Base-by-base conservation (phyloP, 1,139 yeast species). In the Sugiyamaella castrensis region DNA sequence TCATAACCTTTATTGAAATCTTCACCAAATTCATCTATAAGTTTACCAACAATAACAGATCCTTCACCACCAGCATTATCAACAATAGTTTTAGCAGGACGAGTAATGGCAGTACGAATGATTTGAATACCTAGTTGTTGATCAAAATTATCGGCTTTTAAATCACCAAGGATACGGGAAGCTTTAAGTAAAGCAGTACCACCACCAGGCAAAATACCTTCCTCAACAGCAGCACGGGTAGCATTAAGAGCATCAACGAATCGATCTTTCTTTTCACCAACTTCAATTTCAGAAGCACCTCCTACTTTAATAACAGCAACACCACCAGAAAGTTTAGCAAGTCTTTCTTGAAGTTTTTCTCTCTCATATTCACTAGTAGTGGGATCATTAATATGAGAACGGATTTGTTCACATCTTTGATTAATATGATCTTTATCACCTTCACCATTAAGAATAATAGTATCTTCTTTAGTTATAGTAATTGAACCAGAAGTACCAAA, bases 21-120 rank as follows among this genome's bases (percentile, higher is more conserved):
- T 43, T 78, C 80, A 57, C 92, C 94, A 64, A 80, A 94, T 67
- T 82, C 91, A 58, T 84, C 91, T 54, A 76, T 67, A 61, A 92
- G 80, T 80, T 92, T 92, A 58, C 98, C 98, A 58, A 92, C 97
- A 64, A 92, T 84, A 53, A 94, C 98, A 35, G 98, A 81, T 63
- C 97, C 98, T 77, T 92, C 98, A 70, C 89, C 96, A 69, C 99
- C 99, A 49, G 98, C 97, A 67, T 92, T 92, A 74, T 94, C 98
- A 61, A 92, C 92, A 66, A 92, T 92, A 72, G 91, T 87, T 74
- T 86, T 88, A 49, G 98, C 98, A 60, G 99, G 99, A 75, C 86
- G 88, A 62, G 96, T 81, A 70, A 94, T 92, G 60, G 99, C 98
- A 65, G 92, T 80, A 75, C 82, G 86, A 73, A 92, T 91, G 73